Conservation (phyloP, 202 grass and related monocot species). For the Brachypodium distachyon region DNA sequence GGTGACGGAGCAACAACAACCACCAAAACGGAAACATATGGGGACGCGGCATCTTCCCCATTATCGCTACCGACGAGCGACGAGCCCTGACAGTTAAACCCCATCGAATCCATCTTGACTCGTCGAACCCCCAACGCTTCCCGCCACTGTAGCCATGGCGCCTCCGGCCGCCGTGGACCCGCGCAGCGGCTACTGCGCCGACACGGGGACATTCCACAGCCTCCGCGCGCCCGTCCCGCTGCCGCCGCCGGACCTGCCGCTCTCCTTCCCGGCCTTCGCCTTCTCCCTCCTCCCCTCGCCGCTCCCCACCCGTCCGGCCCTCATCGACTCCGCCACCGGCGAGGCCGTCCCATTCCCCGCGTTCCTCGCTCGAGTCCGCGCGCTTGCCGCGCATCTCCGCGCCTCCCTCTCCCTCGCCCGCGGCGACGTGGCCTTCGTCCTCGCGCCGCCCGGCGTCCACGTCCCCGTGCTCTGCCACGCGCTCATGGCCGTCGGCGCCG, state of each 20-base stretch:
- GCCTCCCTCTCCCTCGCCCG: not conserved
- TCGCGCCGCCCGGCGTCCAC: constrained; percentile 28
- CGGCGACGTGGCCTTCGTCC: constrained; percentile 38
- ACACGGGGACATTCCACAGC: constrained; percentile 45
- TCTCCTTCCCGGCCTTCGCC: constrained; percentile 23
- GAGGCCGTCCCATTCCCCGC: constrained; percentile 2
- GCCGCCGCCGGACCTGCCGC: not conserved
- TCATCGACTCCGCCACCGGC: constrained; percentile 34
- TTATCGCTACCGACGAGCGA: too few species aligned
- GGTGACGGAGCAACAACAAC: too few species aligned
- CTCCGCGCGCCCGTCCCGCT: constrained; percentile 25
- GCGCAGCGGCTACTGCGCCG: constrained; percentile 42
- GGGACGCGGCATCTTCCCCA: too few species aligned
- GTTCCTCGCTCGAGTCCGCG: constrained; percentile 23
- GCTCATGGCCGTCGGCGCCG: constrained; percentile 37
- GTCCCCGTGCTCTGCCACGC: constrained; percentile 41
- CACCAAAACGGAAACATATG: too few species aligned
- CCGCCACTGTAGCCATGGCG: too few species aligned
- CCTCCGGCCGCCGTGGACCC: constrained; percentile 15
- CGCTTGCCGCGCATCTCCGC: constrained; percentile 25
- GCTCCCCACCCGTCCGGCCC: constrained; percentile 19
- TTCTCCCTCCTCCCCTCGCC: constrained; percentile 32
- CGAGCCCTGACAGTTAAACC: too few species aligned
- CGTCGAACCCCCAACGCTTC: too few species aligned
- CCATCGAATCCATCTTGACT: too few species aligned